Evolutionary conservation across 2,329 filamentous ascomycete genomes (phyloP), one percentile per base, ranked within the genome.

Genomic region (Fusarium equiseti): DNA sequence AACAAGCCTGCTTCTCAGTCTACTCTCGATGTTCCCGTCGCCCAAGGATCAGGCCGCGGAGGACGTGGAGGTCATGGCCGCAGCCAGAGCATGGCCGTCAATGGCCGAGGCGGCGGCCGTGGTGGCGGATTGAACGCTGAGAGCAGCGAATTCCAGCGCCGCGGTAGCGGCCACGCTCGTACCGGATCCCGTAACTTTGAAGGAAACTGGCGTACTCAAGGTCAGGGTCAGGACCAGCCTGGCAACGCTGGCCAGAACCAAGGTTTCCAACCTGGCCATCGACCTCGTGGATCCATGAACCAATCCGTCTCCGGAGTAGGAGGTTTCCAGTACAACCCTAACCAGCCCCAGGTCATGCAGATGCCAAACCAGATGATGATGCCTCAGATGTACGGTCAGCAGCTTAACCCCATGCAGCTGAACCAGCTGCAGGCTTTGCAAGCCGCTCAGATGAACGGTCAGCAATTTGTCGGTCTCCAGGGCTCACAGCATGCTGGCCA

Each of bases 121-220:
- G 90, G 91, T 63, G 90, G 91, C 70, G 50, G 54, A 24, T 93
- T 94, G 51, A 73, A 64, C 80, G 79, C 79, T 44, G 81, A 81
- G 40, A 79, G 78, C 46, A 78, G 72, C 67, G 93, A 96, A 73
- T 92, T 94, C 78, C 86, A 90, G 73, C 91, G 93, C 67, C 92
- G 93, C 74, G 90, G 91, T 74, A 92, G 92, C 44, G 91, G 93
- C 60, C 96, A 99, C 79, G 91, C 89, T 70, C 90, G 96, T 68
- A 91, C 91, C 32, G 89, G 89, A 13, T 99, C 96, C 26, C 90
- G 96, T 70, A 99, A 98, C 82, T 98, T 98, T 77, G 96, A 99
- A 74, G 91, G 95, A 76, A 99, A 99, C 82, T 99, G 96, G 96
- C 92, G 96, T 76, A 97, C 94, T 77, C 95, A 92, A 74, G 77